phyloP scores from a whole-genome alignment of 2,329 filamentous ascomycete species.

The Talaromyces atroroseus region DNA sequence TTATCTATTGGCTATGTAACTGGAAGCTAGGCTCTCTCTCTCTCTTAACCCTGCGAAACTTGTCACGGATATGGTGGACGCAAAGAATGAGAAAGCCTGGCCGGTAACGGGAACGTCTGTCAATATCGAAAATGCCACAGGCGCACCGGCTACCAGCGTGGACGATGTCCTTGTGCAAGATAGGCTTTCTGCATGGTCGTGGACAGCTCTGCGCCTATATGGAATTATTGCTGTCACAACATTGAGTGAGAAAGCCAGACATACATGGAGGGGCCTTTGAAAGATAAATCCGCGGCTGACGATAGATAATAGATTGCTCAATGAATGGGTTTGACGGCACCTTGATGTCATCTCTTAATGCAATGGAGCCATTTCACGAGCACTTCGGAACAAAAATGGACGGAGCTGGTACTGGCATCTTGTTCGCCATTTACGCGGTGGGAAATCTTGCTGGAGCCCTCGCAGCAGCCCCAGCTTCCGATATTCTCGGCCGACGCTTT shows the following conservation, averaged over 20 bases:
- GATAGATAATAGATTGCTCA: conserved; percentile 8
- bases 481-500: conserved; percentile 41
- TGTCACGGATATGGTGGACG: no score
- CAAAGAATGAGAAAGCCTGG: no score
- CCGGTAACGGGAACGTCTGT: no score
- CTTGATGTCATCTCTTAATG: conserved; percentile 44
- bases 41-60: no score
- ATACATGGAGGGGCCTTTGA: neutral
- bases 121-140: no score
- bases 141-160: neutral
- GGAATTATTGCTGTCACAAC: neutral
- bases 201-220: neutral
- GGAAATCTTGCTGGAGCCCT: conserved; percentile 42
- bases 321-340: conserved; percentile 21
- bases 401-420: conserved; percentile 40
- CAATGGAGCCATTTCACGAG: conserved; percentile 36
- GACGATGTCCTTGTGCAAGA: conserved; percentile 3
- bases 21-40: no score
- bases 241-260: neutral
- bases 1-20: no score
- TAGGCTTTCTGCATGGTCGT: neutral
- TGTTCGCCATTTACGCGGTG: conserved; percentile 40
- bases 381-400: conserved; percentile 35
- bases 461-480: conserved; percentile 41
- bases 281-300: neutral